Conservation (phyloP, 116 monocot genomes). For the Thalassia testudinum region DNA sequence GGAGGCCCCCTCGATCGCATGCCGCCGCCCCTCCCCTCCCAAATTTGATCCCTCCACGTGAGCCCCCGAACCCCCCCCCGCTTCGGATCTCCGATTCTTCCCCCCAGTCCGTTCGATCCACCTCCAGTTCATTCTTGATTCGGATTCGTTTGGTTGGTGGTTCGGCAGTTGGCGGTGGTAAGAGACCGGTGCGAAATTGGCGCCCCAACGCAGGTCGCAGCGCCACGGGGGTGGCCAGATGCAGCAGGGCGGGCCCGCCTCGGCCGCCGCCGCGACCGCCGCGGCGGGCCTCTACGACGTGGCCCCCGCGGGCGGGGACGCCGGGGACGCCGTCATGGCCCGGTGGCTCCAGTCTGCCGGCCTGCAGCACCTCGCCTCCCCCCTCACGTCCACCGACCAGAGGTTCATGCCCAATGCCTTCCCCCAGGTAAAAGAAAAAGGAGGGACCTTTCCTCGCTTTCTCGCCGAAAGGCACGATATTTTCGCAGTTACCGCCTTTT, state of each 20-base stretch:
- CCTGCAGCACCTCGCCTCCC: constrained; percentile 74
- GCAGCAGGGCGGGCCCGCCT: constrained; percentile 23
- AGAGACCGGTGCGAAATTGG: constrained; percentile 34
- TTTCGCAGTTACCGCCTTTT: no score
- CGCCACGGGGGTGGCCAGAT: constrained; percentile 35
- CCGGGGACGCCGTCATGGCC: constrained; percentile 82
- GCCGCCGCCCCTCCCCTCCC: background rate
- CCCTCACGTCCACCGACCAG: constrained; percentile 27
- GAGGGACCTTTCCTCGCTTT: no score
- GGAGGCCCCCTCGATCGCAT: background rate
- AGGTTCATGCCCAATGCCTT: constrained; percentile 38
- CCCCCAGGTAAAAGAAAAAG: constrained; percentile 31
- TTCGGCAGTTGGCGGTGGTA: background rate
- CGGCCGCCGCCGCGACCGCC: constrained; percentile 3
- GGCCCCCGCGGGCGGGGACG: constrained; percentile 20
- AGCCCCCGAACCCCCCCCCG: background rate
- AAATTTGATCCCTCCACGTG: background rate
- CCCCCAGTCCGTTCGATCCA: background rate
- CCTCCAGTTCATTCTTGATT: background rate
- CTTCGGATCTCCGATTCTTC: background rate
- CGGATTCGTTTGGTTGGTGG: background rate
- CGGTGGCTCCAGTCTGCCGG: constrained; percentile 92
- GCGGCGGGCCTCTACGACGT: constrained; percentile 11
- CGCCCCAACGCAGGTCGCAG: constrained; percentile 82
- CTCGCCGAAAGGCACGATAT: no score